Evolutionary conservation across 805 yeast genomes (phyloP), one percentile per base, ranked within the genome.

Genomic region (Candida namnaoensis): DNA sequence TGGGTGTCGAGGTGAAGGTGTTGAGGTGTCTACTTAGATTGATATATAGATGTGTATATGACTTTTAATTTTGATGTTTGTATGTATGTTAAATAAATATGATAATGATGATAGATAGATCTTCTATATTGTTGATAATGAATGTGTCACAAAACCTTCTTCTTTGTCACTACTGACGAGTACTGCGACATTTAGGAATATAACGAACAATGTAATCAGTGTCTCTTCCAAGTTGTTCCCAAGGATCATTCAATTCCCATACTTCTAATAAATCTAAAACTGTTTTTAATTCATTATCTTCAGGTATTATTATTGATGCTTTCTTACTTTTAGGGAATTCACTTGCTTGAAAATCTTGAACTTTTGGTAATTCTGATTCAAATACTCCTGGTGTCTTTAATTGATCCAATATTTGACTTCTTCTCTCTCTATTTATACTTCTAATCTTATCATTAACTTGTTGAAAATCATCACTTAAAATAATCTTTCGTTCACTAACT

Each of bases 231-330:
- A 56, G 44, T 6, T 41, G 27, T 1, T 37, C 44, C 60, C 60
- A 56, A 1, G 60, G 60, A 34, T 53, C 48, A 30, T 53, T 54
- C 15, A 51, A 10, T 9, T 50, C 47, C 58, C 60, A 54, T 2
- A 48, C 50, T 24, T 54, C 57, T 15, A 46, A 47, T 5, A 56
- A 34, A 32, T 53, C 58, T 26, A 44, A 39, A n/a, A 50, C 53
- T 26, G 48, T 51, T 28, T 48, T 45, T 7, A 52, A 35, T 15
- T 51, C 47, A 30, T 47, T 48, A 13, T 50, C 54, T 8, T 46
- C 45, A 10, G 54, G 56, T 5, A 53, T 24, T 0, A 34, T 11
- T 24, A 53, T 9, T 0, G 19, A 26, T 5, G 43, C 43, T 28
- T 46, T 46, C 4, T 45, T 42, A 27, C 40, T 35, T 24, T 43